A percentile compares a stretch with the other conserved stretches of the same genome.
Conservation (phyloP, 805 yeast species). For the Yamadazyma akitaensis region DNA sequence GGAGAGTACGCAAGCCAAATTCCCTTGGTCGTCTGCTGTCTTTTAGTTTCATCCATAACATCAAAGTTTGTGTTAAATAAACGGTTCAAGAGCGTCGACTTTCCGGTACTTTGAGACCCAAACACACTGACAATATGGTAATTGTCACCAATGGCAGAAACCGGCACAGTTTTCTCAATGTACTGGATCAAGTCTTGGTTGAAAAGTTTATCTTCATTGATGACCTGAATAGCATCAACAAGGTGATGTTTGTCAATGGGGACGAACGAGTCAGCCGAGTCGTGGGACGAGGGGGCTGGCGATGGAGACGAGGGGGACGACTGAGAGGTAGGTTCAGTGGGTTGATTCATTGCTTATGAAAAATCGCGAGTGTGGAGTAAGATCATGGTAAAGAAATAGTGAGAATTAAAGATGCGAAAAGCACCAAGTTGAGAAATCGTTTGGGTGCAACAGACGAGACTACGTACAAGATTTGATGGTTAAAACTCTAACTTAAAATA, state of each 20-base stretch:
- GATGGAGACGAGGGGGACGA: neutral
- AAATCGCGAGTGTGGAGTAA: constrained; percentile 1
- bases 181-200: constrained; percentile 32
- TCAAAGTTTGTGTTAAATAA: constrained; percentile 85
- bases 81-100: constrained; percentile 84
- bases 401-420: too few relatives aligned
- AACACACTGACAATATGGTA: constrained; percentile 93
- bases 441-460: too few relatives aligned
- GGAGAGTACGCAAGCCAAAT: constrained; percentile 45
- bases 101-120: constrained; percentile 97
- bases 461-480: too few relatives aligned
- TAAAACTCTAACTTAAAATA: too few relatives aligned
- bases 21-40: constrained; percentile 76
- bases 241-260: constrained; percentile 30
- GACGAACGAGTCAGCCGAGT: constrained; percentile 27
- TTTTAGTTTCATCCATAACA: constrained; percentile 82
- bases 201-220: constrained; percentile 59
- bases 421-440: too few relatives aligned
- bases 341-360: constrained; percentile 1
- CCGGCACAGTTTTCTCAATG: constrained; percentile 30
- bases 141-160: constrained; percentile 53
- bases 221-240: constrained; percentile 54
- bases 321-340: neutral
- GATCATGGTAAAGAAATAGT: too few relatives aligned
- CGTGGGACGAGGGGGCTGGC: neutral